phyloP scores from a whole-genome alignment of 345 rosid species.

The Trapa bicornis region DNA sequence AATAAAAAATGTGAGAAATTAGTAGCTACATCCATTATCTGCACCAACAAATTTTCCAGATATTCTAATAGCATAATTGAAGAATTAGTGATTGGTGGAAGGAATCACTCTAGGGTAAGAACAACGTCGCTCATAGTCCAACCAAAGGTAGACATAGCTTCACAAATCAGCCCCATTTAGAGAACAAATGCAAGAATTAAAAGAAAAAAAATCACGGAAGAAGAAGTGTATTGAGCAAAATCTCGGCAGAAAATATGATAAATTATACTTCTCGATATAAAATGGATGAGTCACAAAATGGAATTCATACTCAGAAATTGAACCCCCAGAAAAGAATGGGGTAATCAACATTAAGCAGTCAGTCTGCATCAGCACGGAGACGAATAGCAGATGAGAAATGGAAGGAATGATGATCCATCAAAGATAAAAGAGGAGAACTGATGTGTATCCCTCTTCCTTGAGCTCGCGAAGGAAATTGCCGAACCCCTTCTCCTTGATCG shows the following conservation, averaged over 20 bases:
- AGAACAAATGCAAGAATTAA: background rate
- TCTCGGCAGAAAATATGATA: background rate
- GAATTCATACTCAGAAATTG: background rate
- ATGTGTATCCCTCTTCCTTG: conserved; percentile 70
- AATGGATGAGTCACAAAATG: background rate
- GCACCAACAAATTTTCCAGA: background rate
- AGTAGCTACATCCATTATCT: background rate
- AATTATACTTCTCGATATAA: background rate
- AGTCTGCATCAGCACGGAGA: background rate
- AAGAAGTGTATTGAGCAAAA: background rate
- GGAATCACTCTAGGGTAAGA: background rate
- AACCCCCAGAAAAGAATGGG: background rate
- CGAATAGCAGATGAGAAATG: background rate
- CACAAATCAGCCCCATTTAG: background rate
- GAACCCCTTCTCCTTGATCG: conserved; percentile 66
- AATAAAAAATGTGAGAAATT: background rate
- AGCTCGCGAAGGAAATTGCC: conserved; percentile 50
- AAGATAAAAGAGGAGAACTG: conserved; percentile 10
- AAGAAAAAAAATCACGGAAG: background rate
- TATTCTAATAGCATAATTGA: background rate
- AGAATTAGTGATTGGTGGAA: background rate
- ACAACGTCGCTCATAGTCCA: background rate
- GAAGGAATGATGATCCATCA: background rate
- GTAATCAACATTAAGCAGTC: background rate
- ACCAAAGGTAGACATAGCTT: background rate